phyloP scores from a whole-genome alignment of 352 stramenopile species.

The Phytophthora multivora region DNA sequence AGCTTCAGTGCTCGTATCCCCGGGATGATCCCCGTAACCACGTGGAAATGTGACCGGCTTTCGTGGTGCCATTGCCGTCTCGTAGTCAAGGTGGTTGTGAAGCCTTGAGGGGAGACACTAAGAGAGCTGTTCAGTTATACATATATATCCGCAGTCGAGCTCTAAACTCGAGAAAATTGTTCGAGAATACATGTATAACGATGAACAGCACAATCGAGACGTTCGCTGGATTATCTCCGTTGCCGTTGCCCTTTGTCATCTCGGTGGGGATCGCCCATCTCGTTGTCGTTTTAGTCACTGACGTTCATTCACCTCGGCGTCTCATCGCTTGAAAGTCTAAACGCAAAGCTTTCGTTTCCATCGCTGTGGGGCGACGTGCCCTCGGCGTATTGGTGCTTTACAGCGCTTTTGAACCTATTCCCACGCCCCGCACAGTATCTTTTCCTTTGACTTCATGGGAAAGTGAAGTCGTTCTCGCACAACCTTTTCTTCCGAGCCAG shows the following conservation, averaged over 20 bases:
- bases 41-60: conserved; percentile 13
- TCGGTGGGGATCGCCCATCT: conserved; percentile 2
- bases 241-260: background rate
- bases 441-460: too few relatives aligned
- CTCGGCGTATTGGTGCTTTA: background rate
- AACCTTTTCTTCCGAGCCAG: too few relatives aligned
- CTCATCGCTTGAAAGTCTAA: conserved; percentile 1
- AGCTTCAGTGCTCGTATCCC: conserved; percentile 14
- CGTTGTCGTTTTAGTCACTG: background rate
- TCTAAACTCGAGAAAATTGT: too few relatives aligned
- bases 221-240: background rate
- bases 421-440: too few relatives aligned
- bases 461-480: too few relatives aligned
- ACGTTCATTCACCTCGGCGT: background rate
- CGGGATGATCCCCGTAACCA: conserved; percentile 12
- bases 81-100: too few relatives aligned
- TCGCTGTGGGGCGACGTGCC: background rate
- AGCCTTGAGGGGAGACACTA: too few relatives aligned
- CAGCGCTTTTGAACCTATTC: too few relatives aligned
- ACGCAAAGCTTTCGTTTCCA: background rate
- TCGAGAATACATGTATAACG: background rate
- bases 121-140: too few relatives aligned
- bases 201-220: background rate
- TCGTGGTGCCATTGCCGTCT: background rate
- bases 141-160: too few relatives aligned